Evolutionary conservation across 2,329 filamentous ascomycete genomes (phyloP).

Genomic region (Pseudovirgaria hyperparasitica): DNA sequence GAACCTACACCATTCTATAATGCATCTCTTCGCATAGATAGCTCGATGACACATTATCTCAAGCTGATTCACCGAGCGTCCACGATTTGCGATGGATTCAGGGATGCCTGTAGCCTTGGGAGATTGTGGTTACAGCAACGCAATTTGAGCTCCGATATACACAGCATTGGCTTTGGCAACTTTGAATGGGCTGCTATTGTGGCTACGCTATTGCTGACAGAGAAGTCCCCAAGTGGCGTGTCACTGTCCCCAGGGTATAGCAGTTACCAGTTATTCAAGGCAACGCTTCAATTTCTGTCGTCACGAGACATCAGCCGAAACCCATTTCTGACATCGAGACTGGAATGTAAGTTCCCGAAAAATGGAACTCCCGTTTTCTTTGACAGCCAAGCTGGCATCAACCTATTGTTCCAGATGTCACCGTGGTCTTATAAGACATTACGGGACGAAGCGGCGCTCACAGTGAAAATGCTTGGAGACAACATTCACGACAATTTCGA

Average conservation of each 20-base stretch:
- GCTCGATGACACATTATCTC: constrained; percentile 59
- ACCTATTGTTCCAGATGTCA: constrained; percentile 84
- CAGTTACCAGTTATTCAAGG: constrained; percentile 90
- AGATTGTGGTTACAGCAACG: constrained; percentile 82
- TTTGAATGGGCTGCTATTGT: constrained; percentile 83
- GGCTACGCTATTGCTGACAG: constrained; percentile 68
- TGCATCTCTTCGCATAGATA: constrained; percentile 67
- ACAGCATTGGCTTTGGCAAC: constrained; percentile 74
- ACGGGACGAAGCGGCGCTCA: constrained; percentile 60
- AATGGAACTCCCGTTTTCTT: constrained; percentile 57
- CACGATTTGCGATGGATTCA: constrained; percentile 58
- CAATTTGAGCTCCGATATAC: constrained; percentile 59
- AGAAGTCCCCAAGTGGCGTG: constrained; percentile 56
- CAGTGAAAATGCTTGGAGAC: constrained; percentile 63
- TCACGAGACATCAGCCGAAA: constrained; percentile 58
- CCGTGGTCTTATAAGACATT: constrained; percentile 68
- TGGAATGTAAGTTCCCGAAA: constrained; percentile 18
- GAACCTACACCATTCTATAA: constrained; percentile 76
- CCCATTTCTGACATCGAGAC: constrained; percentile 41
- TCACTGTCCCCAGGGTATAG: constrained; percentile 70
- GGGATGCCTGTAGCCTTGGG: constrained; percentile 75
- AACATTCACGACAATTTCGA: constrained; percentile 69
- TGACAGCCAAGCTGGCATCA: constrained; percentile 61
- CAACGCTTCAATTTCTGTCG: constrained; percentile 74
- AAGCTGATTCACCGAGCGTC: constrained; percentile 59